Conservation (phyloP, 495 filamentous ascomycete genomes). For the Trichoderma parareesei region DNA sequence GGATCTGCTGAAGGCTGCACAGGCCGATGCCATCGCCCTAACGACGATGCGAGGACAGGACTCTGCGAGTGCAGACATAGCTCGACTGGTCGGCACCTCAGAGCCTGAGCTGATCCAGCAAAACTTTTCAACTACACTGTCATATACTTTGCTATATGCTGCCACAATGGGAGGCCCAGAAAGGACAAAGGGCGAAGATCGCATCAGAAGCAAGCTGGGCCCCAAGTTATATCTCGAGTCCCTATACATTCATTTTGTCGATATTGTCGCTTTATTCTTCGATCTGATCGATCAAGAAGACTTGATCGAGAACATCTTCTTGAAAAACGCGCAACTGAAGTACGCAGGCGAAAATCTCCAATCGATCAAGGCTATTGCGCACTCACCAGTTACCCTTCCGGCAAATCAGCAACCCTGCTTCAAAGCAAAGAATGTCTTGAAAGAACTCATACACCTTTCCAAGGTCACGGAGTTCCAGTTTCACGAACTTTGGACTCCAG, state of each 20-base stretch:
- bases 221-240: conserved; percentile 51
- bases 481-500: conserved; percentile 64
- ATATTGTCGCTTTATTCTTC: conserved; percentile 68
- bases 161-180: conserved; percentile 52
- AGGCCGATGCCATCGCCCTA: conserved; percentile 73
- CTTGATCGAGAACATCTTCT: conserved; percentile 60
- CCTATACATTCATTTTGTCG: conserved; percentile 60
- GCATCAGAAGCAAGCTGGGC: conserved; percentile 61
- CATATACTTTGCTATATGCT: conserved; percentile 77
- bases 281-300: conserved; percentile 65
- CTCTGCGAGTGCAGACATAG: conserved; percentile 50
- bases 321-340: conserved; percentile 49
- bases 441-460: conserved; percentile 69
- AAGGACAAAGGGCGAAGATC: conserved; percentile 53
- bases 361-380: conserved; percentile 55
- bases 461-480: conserved; percentile 56
- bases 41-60: conserved; percentile 76
- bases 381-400: conserved; percentile 52
- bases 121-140: conserved; percentile 74
- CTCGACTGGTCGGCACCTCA: conserved; percentile 44
- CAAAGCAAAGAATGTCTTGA: conserved; percentile 61
- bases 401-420: conserved; percentile 81
- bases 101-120: conserved; percentile 49
- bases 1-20: conserved; percentile 63
- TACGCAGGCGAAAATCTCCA: conserved; percentile 55